phyloP scores from a whole-genome alignment of 106 monocot genomes.

The Dioscorea zingiberensis region DNA sequence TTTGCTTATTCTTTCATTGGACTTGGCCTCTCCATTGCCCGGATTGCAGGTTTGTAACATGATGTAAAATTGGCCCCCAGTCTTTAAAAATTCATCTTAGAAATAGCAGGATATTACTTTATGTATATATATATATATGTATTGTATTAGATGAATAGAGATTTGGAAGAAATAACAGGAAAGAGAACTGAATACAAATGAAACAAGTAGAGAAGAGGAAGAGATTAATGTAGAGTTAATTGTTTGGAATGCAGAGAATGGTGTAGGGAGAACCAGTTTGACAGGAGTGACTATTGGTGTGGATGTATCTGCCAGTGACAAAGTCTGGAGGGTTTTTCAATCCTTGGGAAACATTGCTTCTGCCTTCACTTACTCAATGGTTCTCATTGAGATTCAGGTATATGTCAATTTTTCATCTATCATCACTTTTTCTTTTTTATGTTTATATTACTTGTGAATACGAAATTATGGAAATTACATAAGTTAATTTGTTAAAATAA shows the following conservation, averaged over 20 bases:
- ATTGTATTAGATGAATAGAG: too few species aligned
- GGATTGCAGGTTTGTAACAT: background rate
- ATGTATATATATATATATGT: background rate
- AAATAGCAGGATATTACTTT: too few species aligned
- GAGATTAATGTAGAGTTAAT: background rate
- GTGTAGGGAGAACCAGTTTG: slow-evolving; percentile 27
- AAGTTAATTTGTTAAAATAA: too few species aligned
- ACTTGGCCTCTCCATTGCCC: slow-evolving; percentile 1
- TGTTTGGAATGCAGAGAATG: background rate
- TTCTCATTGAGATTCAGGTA: slow-evolving; percentile 69
- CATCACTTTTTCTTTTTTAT: background rate
- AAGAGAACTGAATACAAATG: too few species aligned
- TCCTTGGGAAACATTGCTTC: slow-evolving; percentile 60
- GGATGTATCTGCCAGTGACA: slow-evolving; percentile 29
- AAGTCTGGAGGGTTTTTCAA: slow-evolving; percentile 48
- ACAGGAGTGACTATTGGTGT: slow-evolving; percentile 50
- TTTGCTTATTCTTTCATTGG: slow-evolving; percentile 7
- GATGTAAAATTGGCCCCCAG: too few species aligned
- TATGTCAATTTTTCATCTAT: background rate
- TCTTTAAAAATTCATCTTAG: too few species aligned
- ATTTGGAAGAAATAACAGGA: too few species aligned
- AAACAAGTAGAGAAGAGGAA: background rate
- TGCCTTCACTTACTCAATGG: slow-evolving; percentile 55
- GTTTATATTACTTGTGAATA: too few species aligned
- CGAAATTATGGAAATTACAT: too few species aligned